A percentile compares a stretch with the other conserved stretches of the same genome.
These are phyloP conservation scores for Sporothrix brasiliensis DNA, from an alignment of 2,329 filamentous ascomycete species.

Conservation along the genomic window DNA sequence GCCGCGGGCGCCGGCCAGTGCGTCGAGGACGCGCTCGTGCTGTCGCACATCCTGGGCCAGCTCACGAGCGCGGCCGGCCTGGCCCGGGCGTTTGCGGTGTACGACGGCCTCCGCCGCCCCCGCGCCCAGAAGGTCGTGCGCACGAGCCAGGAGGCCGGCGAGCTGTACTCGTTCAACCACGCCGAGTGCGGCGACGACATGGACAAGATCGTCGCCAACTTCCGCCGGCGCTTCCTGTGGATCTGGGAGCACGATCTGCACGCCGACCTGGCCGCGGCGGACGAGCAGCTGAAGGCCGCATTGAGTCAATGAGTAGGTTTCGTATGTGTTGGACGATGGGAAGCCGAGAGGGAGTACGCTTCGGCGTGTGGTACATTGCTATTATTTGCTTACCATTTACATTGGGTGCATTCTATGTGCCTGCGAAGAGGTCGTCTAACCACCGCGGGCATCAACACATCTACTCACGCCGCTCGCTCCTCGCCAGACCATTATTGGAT, in stretches of 20 bases:
- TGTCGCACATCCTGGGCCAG: slow-evolving; percentile 30
- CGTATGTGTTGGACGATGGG: too few species aligned
- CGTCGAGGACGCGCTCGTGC: slow-evolving; percentile 36
- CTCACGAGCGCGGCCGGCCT: slow-evolving; percentile 3
- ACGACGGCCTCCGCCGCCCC: slow-evolving; percentile 41
- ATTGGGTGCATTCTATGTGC: too few species aligned
- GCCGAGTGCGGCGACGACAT: slow-evolving; percentile 40
- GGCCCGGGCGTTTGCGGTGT: slow-evolving; percentile 38
- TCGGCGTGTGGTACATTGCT: too few species aligned
- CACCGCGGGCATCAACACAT: neutral
- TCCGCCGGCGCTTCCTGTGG: slow-evolving; percentile 41
- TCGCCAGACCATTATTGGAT: neutral
- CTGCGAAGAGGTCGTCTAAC: too few species aligned
- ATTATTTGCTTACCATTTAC: too few species aligned
- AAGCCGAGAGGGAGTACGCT: too few species aligned
- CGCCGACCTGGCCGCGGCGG: slow-evolving; percentile 38
- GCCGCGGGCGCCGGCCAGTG: slow-evolving; percentile 36
- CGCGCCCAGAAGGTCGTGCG: slow-evolving; percentile 41
- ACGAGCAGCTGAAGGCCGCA: slow-evolving; percentile 12
- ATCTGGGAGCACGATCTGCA: slow-evolving; percentile 42
- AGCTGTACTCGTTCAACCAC: slow-evolving; percentile 40
- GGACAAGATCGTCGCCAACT: slow-evolving; percentile 41
- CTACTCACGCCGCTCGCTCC: neutral
- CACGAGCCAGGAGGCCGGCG: slow-evolving; percentile 41
- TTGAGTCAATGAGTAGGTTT: neutral